Evolutionary conservation across 2,329 filamentous ascomycete genomes (phyloP), one percentile per base, ranked within the genome.

Genomic region (Penicillium sp.): DNA sequence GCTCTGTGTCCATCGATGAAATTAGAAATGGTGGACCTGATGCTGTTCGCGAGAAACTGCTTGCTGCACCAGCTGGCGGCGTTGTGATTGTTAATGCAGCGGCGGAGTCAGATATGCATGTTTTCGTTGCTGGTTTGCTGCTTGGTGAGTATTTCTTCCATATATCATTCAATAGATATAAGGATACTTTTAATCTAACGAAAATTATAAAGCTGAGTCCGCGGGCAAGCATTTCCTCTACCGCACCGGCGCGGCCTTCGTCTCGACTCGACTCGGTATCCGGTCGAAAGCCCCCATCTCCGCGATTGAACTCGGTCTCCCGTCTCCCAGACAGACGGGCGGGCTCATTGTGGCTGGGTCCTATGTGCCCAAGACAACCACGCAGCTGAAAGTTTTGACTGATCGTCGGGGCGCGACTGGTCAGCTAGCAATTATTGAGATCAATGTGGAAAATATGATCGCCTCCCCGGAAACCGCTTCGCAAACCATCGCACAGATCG

Each of bases 351-450:
- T 85, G 13, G 81, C 80, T 0, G 81, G 83, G 0, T 82, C 79
- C 0, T 84, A 85, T 37, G 81, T 84, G 0, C 80, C 81, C 2
- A 84, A 84, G 56, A 85, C 82, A 0, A 84, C 82, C 0, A 75
- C 78, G 0, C 82, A 84, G 49, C 64, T 84, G 1, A 73, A 78
- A 21, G 64, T 67, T 2, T 59, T 84, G 7, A 66, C 69, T 0
- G 62, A 70, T 2, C 65, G 66, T 13, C 72, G 76, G 0, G 74
- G 72, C 0, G 52, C 65, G 0, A 66, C 46, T 1, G 63, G 55
- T 9, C 39, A 73, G n/a, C 64, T 83, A 0, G 74, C 70, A 0
- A 75, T 73, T 0, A 72, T 83, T 23, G 72, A 76, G 9, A 67
- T 84, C 2, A 68, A 80, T 12, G 81, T 84, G 0, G 70, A 72